These are phyloP conservation scores for Triadica sebifera DNA, from an alignment of 345 rosid species.

Conservation along the genomic window DNA sequence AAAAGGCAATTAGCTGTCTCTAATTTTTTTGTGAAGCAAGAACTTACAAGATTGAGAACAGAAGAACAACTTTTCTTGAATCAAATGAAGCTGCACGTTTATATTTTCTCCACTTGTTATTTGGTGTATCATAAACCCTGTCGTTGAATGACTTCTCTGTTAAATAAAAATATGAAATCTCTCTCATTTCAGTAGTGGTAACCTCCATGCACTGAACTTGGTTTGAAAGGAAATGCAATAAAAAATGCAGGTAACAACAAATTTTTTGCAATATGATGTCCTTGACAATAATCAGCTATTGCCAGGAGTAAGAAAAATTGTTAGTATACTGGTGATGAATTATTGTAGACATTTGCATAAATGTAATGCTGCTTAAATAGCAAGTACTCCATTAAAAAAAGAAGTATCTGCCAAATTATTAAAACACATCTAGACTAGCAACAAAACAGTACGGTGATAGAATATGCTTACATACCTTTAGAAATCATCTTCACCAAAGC, in stretches of 20 bases:
- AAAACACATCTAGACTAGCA: background rate
- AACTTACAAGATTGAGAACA: constrained; percentile 85
- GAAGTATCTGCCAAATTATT: background rate
- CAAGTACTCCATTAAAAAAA: background rate
- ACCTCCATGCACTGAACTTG: background rate
- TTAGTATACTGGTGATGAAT: background rate
- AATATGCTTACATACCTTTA: constrained; percentile 21
- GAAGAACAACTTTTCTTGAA: constrained; percentile 77
- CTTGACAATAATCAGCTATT: background rate
- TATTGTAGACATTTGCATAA: background rate
- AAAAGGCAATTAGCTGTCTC: background rate
- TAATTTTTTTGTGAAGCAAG: constrained; percentile 15
- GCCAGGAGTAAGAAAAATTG: background rate
- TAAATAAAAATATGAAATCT: constrained; percentile 5
- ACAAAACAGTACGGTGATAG: background rate
- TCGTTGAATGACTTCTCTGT: constrained; percentile 62
- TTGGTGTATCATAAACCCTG: constrained; percentile 62
- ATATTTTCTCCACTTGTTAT: constrained; percentile 83
- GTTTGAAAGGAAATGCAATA: background rate
- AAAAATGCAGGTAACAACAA: background rate
- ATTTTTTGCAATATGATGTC: background rate
- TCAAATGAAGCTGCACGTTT: constrained; percentile 83
- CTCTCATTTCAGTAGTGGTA: constrained; percentile 7
- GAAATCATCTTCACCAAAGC: constrained; percentile 23
- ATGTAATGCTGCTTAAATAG: background rate